phyloP scores from a whole-genome alignment of 768 basidiomycete species.

The Lepiota venenata region DNA sequence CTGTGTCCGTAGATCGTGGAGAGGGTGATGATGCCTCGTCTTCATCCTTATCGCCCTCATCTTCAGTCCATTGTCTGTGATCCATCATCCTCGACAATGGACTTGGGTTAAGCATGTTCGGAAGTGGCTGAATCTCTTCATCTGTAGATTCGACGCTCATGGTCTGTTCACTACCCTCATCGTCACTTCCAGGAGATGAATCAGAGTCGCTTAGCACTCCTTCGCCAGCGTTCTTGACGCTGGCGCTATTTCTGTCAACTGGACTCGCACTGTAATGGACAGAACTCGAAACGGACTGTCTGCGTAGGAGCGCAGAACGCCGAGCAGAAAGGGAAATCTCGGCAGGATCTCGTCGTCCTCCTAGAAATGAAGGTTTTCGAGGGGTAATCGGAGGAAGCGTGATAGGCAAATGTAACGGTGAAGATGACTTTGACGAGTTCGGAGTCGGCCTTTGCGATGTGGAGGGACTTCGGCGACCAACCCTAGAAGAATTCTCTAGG shows the following conservation, averaged over 20 bases:
- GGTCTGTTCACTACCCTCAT: slow-evolving; percentile 24
- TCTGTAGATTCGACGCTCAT: slow-evolving; percentile 30
- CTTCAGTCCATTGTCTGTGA: slow-evolving; percentile 53
- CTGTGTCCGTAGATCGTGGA: slow-evolving; percentile 64
- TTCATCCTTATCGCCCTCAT: slow-evolving; percentile 24
- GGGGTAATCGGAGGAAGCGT: slow-evolving; percentile 46
- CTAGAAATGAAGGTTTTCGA: slow-evolving; percentile 34
- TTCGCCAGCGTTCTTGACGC: slow-evolving; percentile 66
- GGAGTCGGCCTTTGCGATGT: slow-evolving; percentile 46
- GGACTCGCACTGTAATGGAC: slow-evolving; percentile 33
- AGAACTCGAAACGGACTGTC: slow-evolving; percentile 39
- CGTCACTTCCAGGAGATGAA: slow-evolving; percentile 44
- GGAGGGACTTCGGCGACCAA: slow-evolving; percentile 23
- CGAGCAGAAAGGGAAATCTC: slow-evolving; percentile 31
- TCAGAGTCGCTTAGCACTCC: slow-evolving; percentile 79
- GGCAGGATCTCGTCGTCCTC: slow-evolving; percentile 29
- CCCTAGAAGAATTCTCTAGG: slow-evolving; percentile 14
- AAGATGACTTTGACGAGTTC: slow-evolving; percentile 54
- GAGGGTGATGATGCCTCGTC: slow-evolving; percentile 58
- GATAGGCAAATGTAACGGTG: slow-evolving; percentile 42
- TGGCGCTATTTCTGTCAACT: slow-evolving; percentile 35
- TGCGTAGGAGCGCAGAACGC: slow-evolving; percentile 34
- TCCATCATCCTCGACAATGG: slow-evolving; percentile 60
- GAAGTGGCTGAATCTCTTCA: slow-evolving; percentile 13
- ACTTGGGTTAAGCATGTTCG: slow-evolving; percentile 47